Evolutionary conservation across 2,329 filamentous ascomycete species (phyloP).

Genomic region (Nigrospora sphaerica): DNA sequence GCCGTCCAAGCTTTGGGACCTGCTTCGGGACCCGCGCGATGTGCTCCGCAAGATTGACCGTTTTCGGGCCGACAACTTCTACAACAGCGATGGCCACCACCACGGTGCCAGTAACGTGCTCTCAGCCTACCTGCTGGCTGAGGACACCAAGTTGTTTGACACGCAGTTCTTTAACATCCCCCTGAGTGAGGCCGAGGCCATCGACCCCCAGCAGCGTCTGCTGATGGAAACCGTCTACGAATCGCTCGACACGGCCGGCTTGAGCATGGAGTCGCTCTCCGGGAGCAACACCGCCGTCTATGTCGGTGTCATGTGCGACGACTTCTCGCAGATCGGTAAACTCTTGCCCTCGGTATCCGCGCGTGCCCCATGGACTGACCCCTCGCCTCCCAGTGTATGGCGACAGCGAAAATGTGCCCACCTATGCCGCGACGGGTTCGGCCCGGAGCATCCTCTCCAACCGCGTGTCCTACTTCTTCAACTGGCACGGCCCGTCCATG

Average conservation of each 20-base stretch:
- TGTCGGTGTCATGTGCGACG: slow-evolving; percentile 23
- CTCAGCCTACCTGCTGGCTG: slow-evolving; percentile 20
- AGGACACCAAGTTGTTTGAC: slow-evolving; percentile 19
- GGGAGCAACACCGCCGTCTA: slow-evolving; percentile 22
- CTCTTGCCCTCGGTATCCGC: slow-evolving; percentile 5
- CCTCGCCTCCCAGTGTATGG: neutral
- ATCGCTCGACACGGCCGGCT: slow-evolving; percentile 25
- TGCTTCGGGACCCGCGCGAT: slow-evolving; percentile 15
- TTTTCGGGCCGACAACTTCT: slow-evolving; percentile 19
- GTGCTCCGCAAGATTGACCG: slow-evolving; percentile 18
- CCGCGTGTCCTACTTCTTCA: slow-evolving; percentile 30
- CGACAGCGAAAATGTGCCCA: neutral
- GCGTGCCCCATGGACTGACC: neutral
- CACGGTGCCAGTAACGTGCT: slow-evolving; percentile 21
- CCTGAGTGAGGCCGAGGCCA: slow-evolving; percentile 23
- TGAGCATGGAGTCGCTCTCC: slow-evolving; percentile 13
- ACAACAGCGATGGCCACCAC: slow-evolving; percentile 18
- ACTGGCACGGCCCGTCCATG: slow-evolving; percentile 28
- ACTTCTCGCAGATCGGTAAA: slow-evolving; percentile 17
- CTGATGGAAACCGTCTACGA: slow-evolving; percentile 26
- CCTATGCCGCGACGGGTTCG: slow-evolving; percentile 24
- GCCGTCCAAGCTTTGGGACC: slow-evolving; percentile 17
- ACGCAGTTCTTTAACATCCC: slow-evolving; percentile 25
- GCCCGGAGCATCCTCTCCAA: slow-evolving; percentile 28
- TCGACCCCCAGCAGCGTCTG: slow-evolving; percentile 24